Evolutionary conservation across 2,329 filamentous ascomycete species (phyloP).

Genomic region (Helotiales sp.): DNA sequence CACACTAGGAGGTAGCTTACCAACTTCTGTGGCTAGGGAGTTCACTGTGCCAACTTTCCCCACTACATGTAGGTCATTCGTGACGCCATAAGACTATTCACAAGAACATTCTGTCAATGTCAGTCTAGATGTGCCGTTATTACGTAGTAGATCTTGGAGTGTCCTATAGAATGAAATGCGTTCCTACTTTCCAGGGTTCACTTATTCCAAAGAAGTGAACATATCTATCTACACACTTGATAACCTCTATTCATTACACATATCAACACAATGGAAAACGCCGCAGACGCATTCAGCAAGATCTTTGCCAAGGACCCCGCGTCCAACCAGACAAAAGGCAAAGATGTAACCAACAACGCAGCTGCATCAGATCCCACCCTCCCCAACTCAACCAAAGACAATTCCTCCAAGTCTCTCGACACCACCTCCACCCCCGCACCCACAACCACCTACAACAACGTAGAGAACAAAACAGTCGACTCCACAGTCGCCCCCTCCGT

Average conservation of each 20-base stretch:
- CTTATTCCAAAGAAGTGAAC: neutral
- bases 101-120: neutral
- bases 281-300: conserved; percentile 17
- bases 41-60: conserved; percentile 1
- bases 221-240: neutral
- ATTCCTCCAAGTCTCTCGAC: neutral
- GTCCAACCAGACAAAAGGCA: neutral
- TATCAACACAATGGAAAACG: conserved; percentile 19
- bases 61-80: neutral
- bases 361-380: neutral
- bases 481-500: conserved; percentile 17
- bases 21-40: no score
- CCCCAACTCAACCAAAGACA: no score
- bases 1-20: no score
- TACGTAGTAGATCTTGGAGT: neutral
- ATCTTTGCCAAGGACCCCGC: conserved; percentile 16
- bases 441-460: neutral
- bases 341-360: neutral
- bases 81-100: neutral
- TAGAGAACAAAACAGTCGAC: conserved; percentile 19
- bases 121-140: neutral
- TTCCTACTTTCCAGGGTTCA: neutral
- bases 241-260: neutral
- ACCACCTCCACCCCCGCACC: neutral
- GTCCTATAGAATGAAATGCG: neutral